Conservation (phyloP, 2,329 filamentous ascomycete genomes). For the Stemphylium lycopersici region DNA sequence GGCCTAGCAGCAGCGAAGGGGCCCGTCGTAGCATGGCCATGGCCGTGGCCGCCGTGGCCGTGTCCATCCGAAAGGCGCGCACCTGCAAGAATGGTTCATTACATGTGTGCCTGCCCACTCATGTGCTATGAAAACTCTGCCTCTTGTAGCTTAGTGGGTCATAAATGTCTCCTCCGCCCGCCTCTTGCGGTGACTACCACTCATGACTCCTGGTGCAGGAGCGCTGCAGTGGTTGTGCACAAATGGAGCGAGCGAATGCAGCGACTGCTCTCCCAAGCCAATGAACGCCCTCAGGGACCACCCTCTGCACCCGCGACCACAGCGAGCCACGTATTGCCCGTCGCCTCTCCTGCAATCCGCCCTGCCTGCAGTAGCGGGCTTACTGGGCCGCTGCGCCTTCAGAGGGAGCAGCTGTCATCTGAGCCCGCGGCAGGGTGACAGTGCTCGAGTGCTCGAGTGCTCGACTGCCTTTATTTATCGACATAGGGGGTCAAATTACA, state of each 20-base stretch:
- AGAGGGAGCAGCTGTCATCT: constrained; percentile 8
- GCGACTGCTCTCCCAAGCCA: constrained; percentile 23
- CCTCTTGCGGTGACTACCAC: constrained; percentile 26
- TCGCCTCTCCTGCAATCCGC: constrained; percentile 8
- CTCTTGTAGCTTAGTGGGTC: constrained; percentile 28
- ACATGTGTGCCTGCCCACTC: constrained; percentile 21
- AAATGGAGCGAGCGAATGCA: constrained; percentile 19
- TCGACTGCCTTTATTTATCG: constrained; percentile 13
- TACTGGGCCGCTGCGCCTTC: constrained; percentile 18
- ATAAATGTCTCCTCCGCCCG: constrained; percentile 19
- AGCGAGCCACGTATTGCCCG: constrained; percentile 37
- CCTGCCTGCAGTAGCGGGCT: constrained; percentile 21
- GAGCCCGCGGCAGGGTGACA: neutral
- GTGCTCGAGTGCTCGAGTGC: constrained; percentile 10
- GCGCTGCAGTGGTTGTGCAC: constrained; percentile 34
- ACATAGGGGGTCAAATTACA: constrained; percentile 32
- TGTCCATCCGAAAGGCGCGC: constrained; percentile 12
- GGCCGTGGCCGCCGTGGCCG: constrained; percentile 6
- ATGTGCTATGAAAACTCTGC: constrained; percentile 28
- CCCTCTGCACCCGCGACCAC: constrained; percentile 27
- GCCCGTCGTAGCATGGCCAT: constrained; percentile 3
- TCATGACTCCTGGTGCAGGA: constrained; percentile 28
- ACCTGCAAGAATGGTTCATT: constrained; percentile 30
- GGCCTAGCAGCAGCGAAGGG: constrained; percentile 11
- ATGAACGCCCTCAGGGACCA: constrained; percentile 34